A percentile compares a stretch with the other conserved stretches of the same genome.
Evolutionary conservation across 1,284 basidiomycete species (phyloP).

Genomic region (Paramarasmius palmivorus): DNA sequence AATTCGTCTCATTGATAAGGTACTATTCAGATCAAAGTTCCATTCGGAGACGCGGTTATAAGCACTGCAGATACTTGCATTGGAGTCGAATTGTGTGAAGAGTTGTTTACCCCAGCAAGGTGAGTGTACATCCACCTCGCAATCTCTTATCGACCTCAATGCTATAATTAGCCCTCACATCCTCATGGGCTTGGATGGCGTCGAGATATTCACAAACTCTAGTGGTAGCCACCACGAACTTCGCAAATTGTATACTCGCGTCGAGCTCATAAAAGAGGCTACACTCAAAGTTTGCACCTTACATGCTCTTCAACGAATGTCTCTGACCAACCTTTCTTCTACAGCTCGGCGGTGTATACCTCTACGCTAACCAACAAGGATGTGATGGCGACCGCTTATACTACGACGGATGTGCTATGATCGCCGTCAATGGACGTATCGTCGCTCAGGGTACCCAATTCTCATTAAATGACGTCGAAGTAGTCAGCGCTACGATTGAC

Average conservation of each 20-base stretch:
- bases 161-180: conserved; percentile 80
- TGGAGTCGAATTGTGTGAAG: conserved; percentile 95
- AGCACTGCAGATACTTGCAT: conserved; percentile 95
- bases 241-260: conserved; percentile 87
- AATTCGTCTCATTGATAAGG: not conserved
- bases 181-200: conserved; percentile 94
- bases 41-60: conserved; percentile 94
- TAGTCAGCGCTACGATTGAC: conserved; percentile 93
- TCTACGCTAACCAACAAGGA: conserved; percentile 98
- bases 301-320: not conserved
- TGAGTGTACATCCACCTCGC: conserved; percentile 31
- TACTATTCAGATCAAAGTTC: conserved; percentile 69
- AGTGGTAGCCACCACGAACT: conserved; percentile 98
- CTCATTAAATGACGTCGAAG: conserved; percentile 93
- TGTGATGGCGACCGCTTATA: conserved; percentile 98
- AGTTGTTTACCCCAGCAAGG: conserved; percentile 96
- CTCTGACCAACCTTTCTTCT: conserved; percentile 6
- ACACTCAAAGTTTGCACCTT: conserved; percentile 75
- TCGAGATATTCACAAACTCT: conserved; percentile 98
- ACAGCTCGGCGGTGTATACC: conserved; percentile 93
- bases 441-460: conserved; percentile 97
- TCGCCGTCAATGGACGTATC: conserved; percentile 91
- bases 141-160: conserved; percentile 2
- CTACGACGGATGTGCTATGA: conserved; percentile 97
- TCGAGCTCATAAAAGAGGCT: conserved; percentile 96